These are phyloP conservation scores for Gossypioides kirkii DNA, from an alignment of 345 rosid genomes.

Conservation along the genomic window DNA sequence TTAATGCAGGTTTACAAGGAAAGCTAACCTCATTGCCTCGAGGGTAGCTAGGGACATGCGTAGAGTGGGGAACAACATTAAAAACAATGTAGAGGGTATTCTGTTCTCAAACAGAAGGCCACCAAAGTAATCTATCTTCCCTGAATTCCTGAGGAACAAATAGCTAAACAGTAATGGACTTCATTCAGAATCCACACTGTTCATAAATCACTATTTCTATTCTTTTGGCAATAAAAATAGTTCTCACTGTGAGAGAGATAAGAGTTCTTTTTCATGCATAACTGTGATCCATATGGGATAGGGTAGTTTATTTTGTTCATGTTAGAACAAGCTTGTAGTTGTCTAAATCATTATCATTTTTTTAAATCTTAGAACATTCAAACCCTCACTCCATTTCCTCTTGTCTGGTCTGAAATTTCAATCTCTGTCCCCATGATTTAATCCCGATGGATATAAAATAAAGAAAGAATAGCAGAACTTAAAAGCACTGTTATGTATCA, in stretches of 20 bases:
- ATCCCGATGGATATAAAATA: neutral
- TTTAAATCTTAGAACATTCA: too few species aligned
- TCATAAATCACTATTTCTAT: neutral
- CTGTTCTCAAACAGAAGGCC: constrained; percentile 2
- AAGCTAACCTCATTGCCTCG: constrained; percentile 35
- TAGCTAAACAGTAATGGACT: constrained; percentile 2
- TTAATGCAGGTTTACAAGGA: constrained; percentile 38
- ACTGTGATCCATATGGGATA: too few species aligned
- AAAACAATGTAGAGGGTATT: constrained; percentile 33
- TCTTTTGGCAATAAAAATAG: neutral
- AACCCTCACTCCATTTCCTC: too few species aligned
- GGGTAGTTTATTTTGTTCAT: too few species aligned
- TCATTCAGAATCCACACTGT: neutral
- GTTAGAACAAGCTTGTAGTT: neutral
- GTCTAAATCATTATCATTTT: neutral
- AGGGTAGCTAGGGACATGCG: constrained; percentile 39
- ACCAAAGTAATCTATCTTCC: constrained; percentile 3
- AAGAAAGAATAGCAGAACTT: neutral
- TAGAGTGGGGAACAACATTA: constrained; percentile 36
- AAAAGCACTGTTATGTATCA: neutral
- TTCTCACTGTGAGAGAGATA: neutral
- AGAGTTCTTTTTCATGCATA: neutral
- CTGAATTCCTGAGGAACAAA: neutral
- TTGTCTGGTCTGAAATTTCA: neutral
- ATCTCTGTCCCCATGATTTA: neutral